Base-by-base conservation (phyloP, 306 rosid genomes). In the Trifolium fragiferum region DNA sequence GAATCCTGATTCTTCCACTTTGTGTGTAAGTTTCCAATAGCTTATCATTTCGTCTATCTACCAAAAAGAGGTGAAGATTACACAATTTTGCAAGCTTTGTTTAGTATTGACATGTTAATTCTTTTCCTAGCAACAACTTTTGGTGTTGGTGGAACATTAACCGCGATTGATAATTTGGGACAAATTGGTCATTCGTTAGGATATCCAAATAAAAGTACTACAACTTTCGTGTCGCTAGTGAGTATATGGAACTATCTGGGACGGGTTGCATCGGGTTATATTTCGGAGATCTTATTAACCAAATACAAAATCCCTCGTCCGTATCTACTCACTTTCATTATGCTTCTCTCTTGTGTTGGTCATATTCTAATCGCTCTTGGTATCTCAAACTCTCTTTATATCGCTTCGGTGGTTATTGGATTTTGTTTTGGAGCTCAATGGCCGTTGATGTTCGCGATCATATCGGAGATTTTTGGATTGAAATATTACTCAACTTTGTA, bases 231-330 rank as follows among this genome's bases (percentile, higher is more conserved):
- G 23, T 89, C 97, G 13, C 80, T 91, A 1, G 86, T 87, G 2
- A 91, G 97, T 72, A 91, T 91, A 55, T 89, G 93, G 93, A 89
- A 89, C 73, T 91, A 87, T 10, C 78, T 89, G 1, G 93, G 97
- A 67, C 70, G 93, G 37, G 93, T 61, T 0, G 70, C 46, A 8
- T 32, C 92, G 0, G 93, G 93, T 3, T 89, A 87, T 40, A 75
- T 66, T 12, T 91, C 97, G 0, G 97, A 89, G 75, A 54, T 84
- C 7, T 77, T 91, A n/a, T 74, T 87, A 32, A 78, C 73, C 41
- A 91, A 86, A 50, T 89, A 82, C 87, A 82, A 73, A 59, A 27
- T 89, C 44, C 93, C 97, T 9, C 89, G 97, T 6, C 89, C 97
- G 0, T 80, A 87, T 0, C 21, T 91, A 78, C 78, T 91, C 38